These are phyloP conservation scores for Ormosia emarginata DNA, from an alignment of 306 rosid genomes.

Conservation along the genomic window DNA sequence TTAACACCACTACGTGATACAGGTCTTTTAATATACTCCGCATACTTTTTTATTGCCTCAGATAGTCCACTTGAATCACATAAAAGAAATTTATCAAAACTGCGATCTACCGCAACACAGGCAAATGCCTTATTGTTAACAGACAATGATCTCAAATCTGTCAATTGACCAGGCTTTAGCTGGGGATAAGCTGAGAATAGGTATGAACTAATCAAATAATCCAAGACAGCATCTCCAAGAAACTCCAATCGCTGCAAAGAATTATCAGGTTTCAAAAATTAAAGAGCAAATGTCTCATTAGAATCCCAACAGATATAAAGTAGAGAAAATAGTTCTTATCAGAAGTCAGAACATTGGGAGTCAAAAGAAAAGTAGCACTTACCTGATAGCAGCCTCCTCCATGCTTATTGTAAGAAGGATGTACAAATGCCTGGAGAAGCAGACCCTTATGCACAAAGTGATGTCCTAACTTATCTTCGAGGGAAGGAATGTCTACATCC, in stretches of 20 bases:
- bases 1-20: slow-evolving; percentile 11
- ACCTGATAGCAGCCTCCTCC: slow-evolving; percentile 99
- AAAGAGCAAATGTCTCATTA: background rate
- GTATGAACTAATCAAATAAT: slow-evolving; percentile 85
- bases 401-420: slow-evolving; percentile 82
- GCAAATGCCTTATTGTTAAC: slow-evolving; percentile 92
- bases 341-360: background rate
- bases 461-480: slow-evolving; percentile 61
- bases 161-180: slow-evolving; percentile 90
- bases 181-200: slow-evolving; percentile 87
- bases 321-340: slow-evolving; percentile 9
- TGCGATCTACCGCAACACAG: slow-evolving; percentile 63
- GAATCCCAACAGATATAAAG: background rate
- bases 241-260: slow-evolving; percentile 85
- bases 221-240: slow-evolving; percentile 97
- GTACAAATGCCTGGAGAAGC: slow-evolving; percentile 85
- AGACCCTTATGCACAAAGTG: slow-evolving; percentile 70
- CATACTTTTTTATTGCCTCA: slow-evolving; percentile 58
- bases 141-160: slow-evolving; percentile 81
- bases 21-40: slow-evolving; percentile 35
- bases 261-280: slow-evolving; percentile 19
- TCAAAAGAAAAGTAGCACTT: slow-evolving; percentile 15
- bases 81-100: slow-evolving; percentile 64
- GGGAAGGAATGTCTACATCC: slow-evolving; percentile 45
- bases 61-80: slow-evolving; percentile 57